Evolutionary conservation across 2,329 filamentous ascomycete species (phyloP).

Genomic region (Botrytis byssoidea): DNA sequence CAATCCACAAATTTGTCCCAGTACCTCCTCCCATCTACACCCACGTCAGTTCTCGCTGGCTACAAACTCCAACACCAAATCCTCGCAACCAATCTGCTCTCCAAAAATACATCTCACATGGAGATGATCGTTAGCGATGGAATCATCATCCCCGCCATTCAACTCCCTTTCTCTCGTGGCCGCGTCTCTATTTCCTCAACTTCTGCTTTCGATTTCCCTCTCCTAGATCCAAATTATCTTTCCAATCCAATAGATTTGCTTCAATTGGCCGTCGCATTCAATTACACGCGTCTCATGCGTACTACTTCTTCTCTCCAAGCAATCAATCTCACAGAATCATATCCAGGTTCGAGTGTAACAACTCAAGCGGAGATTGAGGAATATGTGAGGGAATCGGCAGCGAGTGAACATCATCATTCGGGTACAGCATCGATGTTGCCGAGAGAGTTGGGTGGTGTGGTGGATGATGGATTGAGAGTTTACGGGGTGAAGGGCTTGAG

Average conservation of each 20-base stretch:
- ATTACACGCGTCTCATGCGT: slow-evolving; percentile 19
- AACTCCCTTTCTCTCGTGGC: slow-evolving; percentile 55
- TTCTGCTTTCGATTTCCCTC: slow-evolving; percentile 39
- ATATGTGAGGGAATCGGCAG: not conserved
- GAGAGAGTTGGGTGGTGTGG: slow-evolving; percentile 28
- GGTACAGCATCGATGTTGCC: slow-evolving; percentile 21
- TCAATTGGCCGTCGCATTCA: slow-evolving; percentile 4
- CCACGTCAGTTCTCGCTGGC: not conserved
- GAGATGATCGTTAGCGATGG: slow-evolving; percentile 16
- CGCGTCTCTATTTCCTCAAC: slow-evolving; percentile 49
- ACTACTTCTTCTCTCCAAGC: not conserved
- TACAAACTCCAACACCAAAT: slow-evolving; percentile 15
- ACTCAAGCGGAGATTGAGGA: slow-evolving; percentile 6
- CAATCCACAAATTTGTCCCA: not conserved
- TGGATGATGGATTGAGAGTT: slow-evolving; percentile 33
- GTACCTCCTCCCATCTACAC: slow-evolving; percentile 13
- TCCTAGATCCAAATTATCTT: slow-evolving; percentile 45
- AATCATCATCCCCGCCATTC: slow-evolving; percentile 29
- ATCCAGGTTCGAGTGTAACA: not conserved
- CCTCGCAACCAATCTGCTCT: not conserved
- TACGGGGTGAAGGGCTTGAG: slow-evolving; percentile 33
- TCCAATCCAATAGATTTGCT: slow-evolving; percentile 43
- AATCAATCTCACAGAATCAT: not conserved
- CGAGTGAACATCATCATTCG: slow-evolving; percentile 16
- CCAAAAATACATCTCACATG: not conserved